phyloP scores from a whole-genome alignment of 768 basidiomycete genomes.

The Hygrophorus pudorinus region DNA sequence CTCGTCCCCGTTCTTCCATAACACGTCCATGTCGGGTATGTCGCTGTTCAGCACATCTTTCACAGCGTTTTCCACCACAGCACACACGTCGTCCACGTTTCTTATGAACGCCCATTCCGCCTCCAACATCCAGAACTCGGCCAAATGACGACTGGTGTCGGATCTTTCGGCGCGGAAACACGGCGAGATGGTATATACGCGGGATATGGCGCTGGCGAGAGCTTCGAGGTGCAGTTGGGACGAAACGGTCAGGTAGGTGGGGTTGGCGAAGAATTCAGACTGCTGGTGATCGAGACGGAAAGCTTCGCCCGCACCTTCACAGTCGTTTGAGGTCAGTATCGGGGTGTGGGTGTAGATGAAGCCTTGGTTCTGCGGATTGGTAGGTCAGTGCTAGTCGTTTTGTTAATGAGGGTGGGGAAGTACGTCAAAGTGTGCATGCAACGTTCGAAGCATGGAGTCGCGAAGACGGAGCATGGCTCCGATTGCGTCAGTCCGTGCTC shows the following conservation, averaged over 20 bases:
- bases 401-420: constrained; percentile 1
- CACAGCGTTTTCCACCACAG: constrained; percentile 23
- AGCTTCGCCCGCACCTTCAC: constrained; percentile 92
- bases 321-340: constrained; percentile 82
- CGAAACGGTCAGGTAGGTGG: constrained; percentile 86
- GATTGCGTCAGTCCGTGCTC: constrained; percentile 64
- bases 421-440: constrained; percentile 70
- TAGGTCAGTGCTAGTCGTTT: not conserved
- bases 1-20: constrained; percentile 33
- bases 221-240: constrained; percentile 95
- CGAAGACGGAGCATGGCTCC: constrained; percentile 73
- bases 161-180: constrained; percentile 92
- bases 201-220: constrained; percentile 62
- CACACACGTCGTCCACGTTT: constrained; percentile 35
- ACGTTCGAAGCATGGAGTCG: constrained; percentile 40
- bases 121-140: constrained; percentile 99
- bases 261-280: constrained; percentile 63
- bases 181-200: constrained; percentile 88
- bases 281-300: constrained; percentile 48
- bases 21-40: constrained; percentile 18
- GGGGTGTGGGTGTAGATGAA: constrained; percentile 80
- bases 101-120: constrained; percentile 65
- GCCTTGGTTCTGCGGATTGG: constrained; percentile 62
- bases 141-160: constrained; percentile 82
- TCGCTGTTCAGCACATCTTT: constrained; percentile 2